Base-by-base conservation (phyloP, 257 asterid genomes). In the Haberlea rhodopensis region DNA sequence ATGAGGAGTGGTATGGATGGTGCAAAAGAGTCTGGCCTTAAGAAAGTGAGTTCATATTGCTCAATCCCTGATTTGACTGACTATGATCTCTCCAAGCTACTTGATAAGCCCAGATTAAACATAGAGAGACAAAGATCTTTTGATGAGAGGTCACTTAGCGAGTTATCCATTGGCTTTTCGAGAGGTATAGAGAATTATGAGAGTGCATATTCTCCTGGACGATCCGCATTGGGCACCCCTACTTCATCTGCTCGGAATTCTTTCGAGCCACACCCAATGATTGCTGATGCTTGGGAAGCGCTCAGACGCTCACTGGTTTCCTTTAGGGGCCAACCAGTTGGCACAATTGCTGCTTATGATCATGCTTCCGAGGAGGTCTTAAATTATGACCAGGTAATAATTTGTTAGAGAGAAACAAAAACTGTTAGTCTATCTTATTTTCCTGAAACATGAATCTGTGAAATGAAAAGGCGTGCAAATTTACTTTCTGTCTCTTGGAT, bases 281-380 rank as follows among this genome's bases (percentile, higher is more conserved):
- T 88, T 74, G 91, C 84, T 10, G 96, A 88, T 31, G 95, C 96
- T 8, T 88, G 96, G 96, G 95, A 84, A 13, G 79, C 96, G 21
- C 89, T 88, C 23, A 80, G 90, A 28, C 77, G 85, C 23, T 86
- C 95, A 0, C 26, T 88, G 77, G 95, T 88, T 52, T 68, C 72
- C 70, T 88, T 88, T 23, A 67, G 95, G n/a, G 80, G 76, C 24
- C 94, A 88, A 24, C 96, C 96, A 1, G 96, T 88, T 59, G 96
- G 96, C 54, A 88, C 94, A 8, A 85, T 88, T 61, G 96, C 96
- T 26, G 96, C 96, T 49, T 78, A 73, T 75, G 96, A 88, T 74
- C 94, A 88, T 77, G 86, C 87, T 52, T 80, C 91, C 0, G 96
- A 88, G 76, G 96, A 88, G 74, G 91, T 88, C 68, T 73, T 88